These are phyloP conservation scores for Neurospora discreta DNA, from an alignment of 495 filamentous ascomycete genomes.

Conservation along the genomic window DNA sequence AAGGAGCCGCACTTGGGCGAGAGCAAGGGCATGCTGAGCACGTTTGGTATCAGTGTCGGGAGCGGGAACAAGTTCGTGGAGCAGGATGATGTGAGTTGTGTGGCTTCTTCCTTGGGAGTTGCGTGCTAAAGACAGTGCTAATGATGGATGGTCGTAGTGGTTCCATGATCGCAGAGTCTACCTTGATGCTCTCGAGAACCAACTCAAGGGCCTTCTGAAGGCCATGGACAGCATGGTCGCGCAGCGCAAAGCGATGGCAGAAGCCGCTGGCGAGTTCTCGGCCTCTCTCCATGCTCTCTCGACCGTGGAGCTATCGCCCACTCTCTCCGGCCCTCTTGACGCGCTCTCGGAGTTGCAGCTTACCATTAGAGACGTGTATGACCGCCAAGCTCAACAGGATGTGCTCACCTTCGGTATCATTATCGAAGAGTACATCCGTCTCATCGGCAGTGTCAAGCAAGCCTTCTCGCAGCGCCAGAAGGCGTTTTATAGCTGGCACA, in stretches of 20 bases:
- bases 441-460: conserved; percentile 87
- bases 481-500: conserved; percentile 86
- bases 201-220: conserved; percentile 88
- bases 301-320: conserved; percentile 75
- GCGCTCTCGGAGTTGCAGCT: conserved; percentile 85
- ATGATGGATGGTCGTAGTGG: conserved; percentile 46
- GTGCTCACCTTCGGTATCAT: conserved; percentile 93
- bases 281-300: conserved; percentile 82
- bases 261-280: conserved; percentile 87
- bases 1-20: conserved; percentile 76
- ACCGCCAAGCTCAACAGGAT: conserved; percentile 94
- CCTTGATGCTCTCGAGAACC: conserved; percentile 86
- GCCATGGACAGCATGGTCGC: conserved; percentile 83
- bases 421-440: conserved; percentile 92
- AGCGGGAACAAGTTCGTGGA: conserved; percentile 81
- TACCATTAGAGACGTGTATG: conserved; percentile 88
- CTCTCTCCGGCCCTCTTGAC: conserved; percentile 80
- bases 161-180: conserved; percentile 95
- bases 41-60: conserved; percentile 67
- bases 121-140: neutral
- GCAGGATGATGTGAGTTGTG: conserved; percentile 76
- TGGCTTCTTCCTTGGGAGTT: neutral
- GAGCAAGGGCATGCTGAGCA: conserved; percentile 85
- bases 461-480: conserved; percentile 90
- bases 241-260: conserved; percentile 84